phyloP scores from a whole-genome alignment of 345 rosid species.

The Turritis glabra region DNA sequence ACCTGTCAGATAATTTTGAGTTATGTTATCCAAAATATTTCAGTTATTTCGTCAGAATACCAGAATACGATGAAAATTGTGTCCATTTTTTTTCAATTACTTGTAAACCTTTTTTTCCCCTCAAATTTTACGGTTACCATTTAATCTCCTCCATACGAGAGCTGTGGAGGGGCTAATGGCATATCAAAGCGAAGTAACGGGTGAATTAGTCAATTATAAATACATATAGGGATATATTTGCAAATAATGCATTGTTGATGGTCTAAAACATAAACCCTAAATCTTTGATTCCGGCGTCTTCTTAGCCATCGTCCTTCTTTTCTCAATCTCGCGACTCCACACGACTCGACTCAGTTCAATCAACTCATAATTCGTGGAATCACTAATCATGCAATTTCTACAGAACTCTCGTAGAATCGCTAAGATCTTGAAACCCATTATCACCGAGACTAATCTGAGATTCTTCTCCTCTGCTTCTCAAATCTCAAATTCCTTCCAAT shows the following conservation, averaged over 20 bases:
- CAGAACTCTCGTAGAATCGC: conserved; percentile 47
- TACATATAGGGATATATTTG: not conserved
- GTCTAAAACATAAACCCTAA: conserved; percentile 30
- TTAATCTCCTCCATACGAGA: no score
- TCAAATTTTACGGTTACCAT: no score
- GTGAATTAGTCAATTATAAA: not conserved
- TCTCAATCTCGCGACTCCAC: conserved; percentile 5
- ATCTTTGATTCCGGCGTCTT: conserved; percentile 8
- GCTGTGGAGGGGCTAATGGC: not conserved
- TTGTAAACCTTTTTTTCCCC: no score
- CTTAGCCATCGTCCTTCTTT: not conserved
- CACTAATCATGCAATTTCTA: conserved; percentile 45
- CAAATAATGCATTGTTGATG: not conserved
- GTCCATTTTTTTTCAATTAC: no score
- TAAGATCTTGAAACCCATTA: conserved; percentile 41
- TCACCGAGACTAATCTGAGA: conserved; percentile 33
- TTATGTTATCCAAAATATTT: no score
- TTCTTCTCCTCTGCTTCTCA: conserved; percentile 36
- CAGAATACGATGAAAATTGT: no score
- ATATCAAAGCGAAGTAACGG: not conserved
- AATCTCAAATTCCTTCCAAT: conserved; percentile 31
- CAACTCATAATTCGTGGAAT: not conserved
- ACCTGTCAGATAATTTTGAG: no score
- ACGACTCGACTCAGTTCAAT: conserved; percentile 1
- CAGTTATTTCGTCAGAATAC: no score